Evolutionary conservation across 306 rosid species (phyloP).

Genomic region (Prunus padus): DNA sequence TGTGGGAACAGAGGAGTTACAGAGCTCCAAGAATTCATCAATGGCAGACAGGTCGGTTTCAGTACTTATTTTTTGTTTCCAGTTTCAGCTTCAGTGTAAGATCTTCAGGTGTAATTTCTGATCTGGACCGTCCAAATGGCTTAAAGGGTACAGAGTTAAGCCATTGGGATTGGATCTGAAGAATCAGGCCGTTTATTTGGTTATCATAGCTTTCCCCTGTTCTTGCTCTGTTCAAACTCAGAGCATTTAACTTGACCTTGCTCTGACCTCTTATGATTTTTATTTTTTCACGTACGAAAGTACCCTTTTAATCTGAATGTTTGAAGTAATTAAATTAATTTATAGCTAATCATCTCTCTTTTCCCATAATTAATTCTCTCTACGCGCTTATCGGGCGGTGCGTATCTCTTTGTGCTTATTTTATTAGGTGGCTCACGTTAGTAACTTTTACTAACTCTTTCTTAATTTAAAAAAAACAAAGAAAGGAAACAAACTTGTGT

Average conservation of each 20-base stretch:
- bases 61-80: background rate
- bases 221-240: background rate
- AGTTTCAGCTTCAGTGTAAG: background rate
- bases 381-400: conserved; percentile 19
- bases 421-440: conserved; percentile 15
- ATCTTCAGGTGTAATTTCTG: background rate
- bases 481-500: too few species aligned
- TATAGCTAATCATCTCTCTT: background rate
- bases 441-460: background rate
- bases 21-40: conserved; percentile 58
- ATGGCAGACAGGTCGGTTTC: conserved; percentile 69
- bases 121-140: conserved; percentile 25
- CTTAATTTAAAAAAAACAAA: background rate
- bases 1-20: conserved; percentile 37
- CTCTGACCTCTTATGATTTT: background rate
- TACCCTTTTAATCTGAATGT: background rate
- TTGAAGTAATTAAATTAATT: background rate
- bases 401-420: conserved; percentile 1
- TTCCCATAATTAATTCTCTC: conserved; percentile 4
- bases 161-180: background rate
- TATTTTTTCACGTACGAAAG: background rate
- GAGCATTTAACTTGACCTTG: background rate
- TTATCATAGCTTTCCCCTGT: background rate
- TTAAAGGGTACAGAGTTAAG: background rate
- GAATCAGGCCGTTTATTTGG: conserved; percentile 14